phyloP scores from a whole-genome alignment of 306 rosid genomes.

The Corylus heterophylla region DNA sequence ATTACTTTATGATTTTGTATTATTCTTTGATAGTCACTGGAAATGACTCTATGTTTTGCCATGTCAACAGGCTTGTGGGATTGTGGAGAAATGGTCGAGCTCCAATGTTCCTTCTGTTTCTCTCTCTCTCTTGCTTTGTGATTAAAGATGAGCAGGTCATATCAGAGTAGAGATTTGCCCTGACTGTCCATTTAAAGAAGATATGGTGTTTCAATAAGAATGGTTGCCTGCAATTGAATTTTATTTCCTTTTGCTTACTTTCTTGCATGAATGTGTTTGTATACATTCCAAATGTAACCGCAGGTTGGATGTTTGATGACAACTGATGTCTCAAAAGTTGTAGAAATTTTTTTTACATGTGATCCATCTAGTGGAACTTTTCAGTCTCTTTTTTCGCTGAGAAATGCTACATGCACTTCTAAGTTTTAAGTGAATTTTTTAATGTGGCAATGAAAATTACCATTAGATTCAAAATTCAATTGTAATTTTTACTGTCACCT shows the following conservation, averaged over 20 bases:
- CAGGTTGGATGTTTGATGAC: conserved; percentile 28
- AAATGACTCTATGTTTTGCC: conserved; percentile 31
- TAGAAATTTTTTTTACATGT: conserved; percentile 12
- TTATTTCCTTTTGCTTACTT: conserved; percentile 11
- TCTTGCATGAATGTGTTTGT: conserved; percentile 22
- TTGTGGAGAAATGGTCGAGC: conserved; percentile 26
- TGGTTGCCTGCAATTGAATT: conserved; percentile 34
- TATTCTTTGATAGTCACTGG: conserved; percentile 12
- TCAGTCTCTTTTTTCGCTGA: conserved; percentile 13
- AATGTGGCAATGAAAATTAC: too few relatives aligned
- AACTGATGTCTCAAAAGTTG: conserved; percentile 17
- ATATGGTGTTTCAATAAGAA: conserved; percentile 44
- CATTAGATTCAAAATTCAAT: too few relatives aligned
- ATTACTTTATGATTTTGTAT: neutral
- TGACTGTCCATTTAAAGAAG: conserved; percentile 24
- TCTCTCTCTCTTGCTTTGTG: conserved; percentile 13
- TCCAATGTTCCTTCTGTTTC: conserved; percentile 18
- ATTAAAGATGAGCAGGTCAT: conserved; percentile 25
- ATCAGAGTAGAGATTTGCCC: conserved; percentile 24
- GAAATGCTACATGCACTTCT: neutral
- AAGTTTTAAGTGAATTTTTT: too few relatives aligned
- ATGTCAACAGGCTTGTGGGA: conserved; percentile 43
- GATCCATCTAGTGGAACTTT: conserved; percentile 15
- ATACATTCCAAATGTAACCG: conserved; percentile 33
- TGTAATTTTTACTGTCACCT: too few relatives aligned